Percentiles rank a stretch among this genome's conserved stretches.
These are phyloP conservation scores for Clonostachys rosea DNA, from an alignment of 2,329 filamentous ascomycete species.

Conservation along the genomic window DNA sequence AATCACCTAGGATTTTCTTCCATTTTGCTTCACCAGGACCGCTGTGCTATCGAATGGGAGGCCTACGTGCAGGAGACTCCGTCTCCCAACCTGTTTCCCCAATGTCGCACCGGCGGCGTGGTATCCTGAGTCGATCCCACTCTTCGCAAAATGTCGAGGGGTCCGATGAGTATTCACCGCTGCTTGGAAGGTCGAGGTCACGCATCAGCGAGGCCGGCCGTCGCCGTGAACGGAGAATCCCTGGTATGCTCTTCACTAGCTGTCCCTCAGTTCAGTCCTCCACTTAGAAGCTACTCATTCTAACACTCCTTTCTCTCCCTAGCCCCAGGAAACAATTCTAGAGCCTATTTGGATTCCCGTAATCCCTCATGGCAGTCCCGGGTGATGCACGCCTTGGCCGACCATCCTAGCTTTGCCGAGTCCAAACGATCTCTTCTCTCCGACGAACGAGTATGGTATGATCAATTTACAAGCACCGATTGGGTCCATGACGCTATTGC, in stretches of 20 bases:
- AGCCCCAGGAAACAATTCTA: no score
- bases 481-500: conserved; percentile 98
- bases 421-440: conserved; percentile 63
- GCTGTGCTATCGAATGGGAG: conserved; percentile 15
- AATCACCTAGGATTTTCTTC: no score
- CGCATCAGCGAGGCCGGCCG: conserved; percentile 21
- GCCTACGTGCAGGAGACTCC: conserved; percentile 14
- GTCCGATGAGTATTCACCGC: conserved; percentile 37
- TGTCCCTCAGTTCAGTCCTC: no score
- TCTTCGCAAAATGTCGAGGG: conserved; percentile 17
- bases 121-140: conserved; percentile 10
- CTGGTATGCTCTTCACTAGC: no score
- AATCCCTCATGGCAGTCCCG: conserved; percentile 56
- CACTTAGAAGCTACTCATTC: no score
- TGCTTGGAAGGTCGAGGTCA: conserved; percentile 32
- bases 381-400: conserved; percentile 56
- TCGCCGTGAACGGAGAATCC: no score
- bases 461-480: conserved; percentile 95
- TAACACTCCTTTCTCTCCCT: no score
- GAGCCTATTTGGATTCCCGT: conserved; percentile 21
- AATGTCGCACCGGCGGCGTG: conserved; percentile 16
- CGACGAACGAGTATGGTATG: conserved; percentile 95
- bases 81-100: conserved; percentile 26
- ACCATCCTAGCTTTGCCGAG: conserved; percentile 51
- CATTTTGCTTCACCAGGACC: no score